Evolutionary conservation across 2,329 filamentous ascomycete species (phyloP), one percentile per base, ranked within the genome.

Genomic region (Neofusicoccum sp.): DNA sequence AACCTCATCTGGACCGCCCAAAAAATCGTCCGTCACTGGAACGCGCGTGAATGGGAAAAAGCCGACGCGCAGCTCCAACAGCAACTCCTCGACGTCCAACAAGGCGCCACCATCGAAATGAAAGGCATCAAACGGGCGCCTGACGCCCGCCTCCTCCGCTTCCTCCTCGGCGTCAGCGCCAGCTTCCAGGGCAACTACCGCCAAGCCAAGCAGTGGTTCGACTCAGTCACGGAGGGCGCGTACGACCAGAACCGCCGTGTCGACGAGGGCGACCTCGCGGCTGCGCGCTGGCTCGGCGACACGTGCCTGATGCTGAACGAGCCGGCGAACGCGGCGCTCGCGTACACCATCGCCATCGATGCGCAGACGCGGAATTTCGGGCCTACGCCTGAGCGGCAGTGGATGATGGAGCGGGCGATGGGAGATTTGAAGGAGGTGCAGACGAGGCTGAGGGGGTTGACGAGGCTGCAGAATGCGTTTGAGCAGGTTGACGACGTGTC

Each of bases 251-350:
- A 65, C 9, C 51, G 43, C 11, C 64, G 65, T 12, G 56, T 72
- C 1, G 71, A 72, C 38, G 69, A 72, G 40, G 71, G 69, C 3
- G 70, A 72, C 49, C 70, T 73, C 34, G 70, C 71, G 11, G 69
- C 71, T 24, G 68, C 69, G 16, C 66, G 69, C 12, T 73, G 71
- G 70, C 65, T 73, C 9, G 71, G 71, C 7, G 71, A 73, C 56
- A 64, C 66, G 12, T 73, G 71, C 54, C 61, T 73, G 2, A 67
- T 71, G 8, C 62, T 69, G 11, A 67, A 68, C 34, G 66, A 73
- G 41, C 64, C 67, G 20, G 30, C 65, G 4, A 72, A 72, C 61
- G 66, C 70, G 11, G 66, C 65, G 8, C 58, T 72, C 3, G 70
- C 69, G 1, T 72, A 69, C 62, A 65, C 67, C n/a, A 64, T 72